Conservation (phyloP, 176 grass and related monocot genomes). For the Oryza longistaminata region DNA sequence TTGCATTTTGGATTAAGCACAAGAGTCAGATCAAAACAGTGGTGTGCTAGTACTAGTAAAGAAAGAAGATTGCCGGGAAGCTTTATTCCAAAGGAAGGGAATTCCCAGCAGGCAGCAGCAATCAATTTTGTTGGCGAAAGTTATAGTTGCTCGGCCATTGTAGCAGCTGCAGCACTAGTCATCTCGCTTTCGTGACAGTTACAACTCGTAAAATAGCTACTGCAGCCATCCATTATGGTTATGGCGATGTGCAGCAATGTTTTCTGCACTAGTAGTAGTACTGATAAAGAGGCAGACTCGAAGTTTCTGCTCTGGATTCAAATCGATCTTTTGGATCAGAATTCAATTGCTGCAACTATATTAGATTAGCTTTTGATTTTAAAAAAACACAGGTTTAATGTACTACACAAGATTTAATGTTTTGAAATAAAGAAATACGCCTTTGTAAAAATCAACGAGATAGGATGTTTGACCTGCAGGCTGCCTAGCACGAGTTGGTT, state of each 20-base stretch:
- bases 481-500: background rate
- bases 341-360: no score
- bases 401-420: no score
- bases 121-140: conserved; percentile 14
- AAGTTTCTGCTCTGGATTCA: background rate
- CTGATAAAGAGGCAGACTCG: background rate
- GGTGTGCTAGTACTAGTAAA: background rate
- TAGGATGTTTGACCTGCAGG: background rate
- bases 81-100: background rate
- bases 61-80: background rate
- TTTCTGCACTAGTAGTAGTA: background rate
- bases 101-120: background rate
- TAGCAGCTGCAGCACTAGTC: background rate
- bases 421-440: background rate
- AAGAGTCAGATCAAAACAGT: background rate
- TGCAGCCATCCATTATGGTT: background rate
- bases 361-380: no score
- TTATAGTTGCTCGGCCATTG: background rate
- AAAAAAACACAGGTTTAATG: no score
- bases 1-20: background rate
- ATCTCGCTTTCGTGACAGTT: background rate
- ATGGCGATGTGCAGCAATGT: background rate
- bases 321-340: background rate
- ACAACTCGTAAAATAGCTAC: background rate
- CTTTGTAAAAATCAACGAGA: background rate